Conservation (phyloP, 2,329 filamentous ascomycete genomes). For the Epichloe elymi region DNA sequence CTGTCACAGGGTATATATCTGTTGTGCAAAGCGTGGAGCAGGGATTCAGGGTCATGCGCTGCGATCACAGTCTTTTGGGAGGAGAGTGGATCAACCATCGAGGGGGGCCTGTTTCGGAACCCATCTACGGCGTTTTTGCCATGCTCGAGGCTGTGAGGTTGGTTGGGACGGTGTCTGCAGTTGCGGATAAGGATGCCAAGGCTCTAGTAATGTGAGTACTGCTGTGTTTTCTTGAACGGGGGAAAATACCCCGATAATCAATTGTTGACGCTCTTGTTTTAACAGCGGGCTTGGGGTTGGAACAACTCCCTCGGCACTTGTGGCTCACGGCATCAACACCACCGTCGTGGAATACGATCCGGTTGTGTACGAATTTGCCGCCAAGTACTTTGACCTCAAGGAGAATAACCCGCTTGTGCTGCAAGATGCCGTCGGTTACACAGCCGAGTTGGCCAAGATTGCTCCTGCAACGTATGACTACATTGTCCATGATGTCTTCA, state of each 20-base stretch:
- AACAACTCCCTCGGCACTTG: constrained; percentile 70
- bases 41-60: constrained; percentile 72
- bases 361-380: constrained; percentile 70
- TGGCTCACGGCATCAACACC: constrained; percentile 78
- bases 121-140: constrained; percentile 90
- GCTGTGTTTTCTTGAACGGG: not conserved
- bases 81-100: constrained; percentile 66
- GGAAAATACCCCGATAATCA: not conserved
- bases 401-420: constrained; percentile 68
- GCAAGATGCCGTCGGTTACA: constrained; percentile 67
- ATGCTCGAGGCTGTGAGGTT: constrained; percentile 88
- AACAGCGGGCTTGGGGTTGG: constrained; percentile 77
- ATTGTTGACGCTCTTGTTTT: not conserved
- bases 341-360: constrained; percentile 94
- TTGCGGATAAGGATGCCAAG: constrained; percentile 52
- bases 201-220: constrained; percentile 69
- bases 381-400: constrained; percentile 69
- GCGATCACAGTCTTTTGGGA: constrained; percentile 86
- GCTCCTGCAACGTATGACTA: constrained; percentile 58
- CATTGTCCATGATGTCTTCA: constrained; percentile 96
- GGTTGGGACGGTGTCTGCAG: constrained; percentile 43
- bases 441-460: constrained; percentile 30
- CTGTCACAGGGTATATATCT: constrained; percentile 81
- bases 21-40: constrained; percentile 63
- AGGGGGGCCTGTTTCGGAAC: constrained; percentile 54